Evolutionary conservation across 805 yeast species (phyloP).

Genomic region (Suhomyces sp.): DNA sequence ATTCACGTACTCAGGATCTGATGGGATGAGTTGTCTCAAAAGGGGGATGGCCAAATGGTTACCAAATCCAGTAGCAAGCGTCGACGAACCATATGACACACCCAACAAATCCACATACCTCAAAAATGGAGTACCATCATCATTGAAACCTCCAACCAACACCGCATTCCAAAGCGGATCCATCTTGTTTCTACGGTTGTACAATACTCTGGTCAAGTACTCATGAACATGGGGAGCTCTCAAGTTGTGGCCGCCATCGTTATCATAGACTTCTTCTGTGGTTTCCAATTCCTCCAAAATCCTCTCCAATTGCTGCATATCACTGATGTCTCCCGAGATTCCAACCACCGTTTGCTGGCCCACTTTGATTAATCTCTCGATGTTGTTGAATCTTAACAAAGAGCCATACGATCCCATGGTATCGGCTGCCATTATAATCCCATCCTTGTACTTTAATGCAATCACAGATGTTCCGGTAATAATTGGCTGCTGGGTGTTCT

Average conservation of each 20-base stretch:
- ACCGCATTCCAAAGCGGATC: constrained; percentile 95
- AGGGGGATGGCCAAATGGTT: constrained; percentile 91
- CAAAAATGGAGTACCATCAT: constrained; percentile 61
- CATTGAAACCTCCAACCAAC: constrained; percentile 85
- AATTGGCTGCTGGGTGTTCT: constrained; percentile 91
- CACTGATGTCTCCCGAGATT: constrained; percentile 90
- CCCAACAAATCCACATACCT: constrained; percentile 90
- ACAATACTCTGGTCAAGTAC: constrained; percentile 79
- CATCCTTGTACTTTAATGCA: constrained; percentile 85
- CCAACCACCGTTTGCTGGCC: constrained; percentile 90
- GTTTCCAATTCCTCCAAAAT: constrained; percentile 71
- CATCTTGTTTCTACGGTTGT: constrained; percentile 86
- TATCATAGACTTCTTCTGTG: constrained; percentile 75
- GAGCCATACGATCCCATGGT: constrained; percentile 92
- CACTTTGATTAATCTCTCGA: constrained; percentile 80
- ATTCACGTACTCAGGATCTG: constrained; percentile 69
- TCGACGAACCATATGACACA: constrained; percentile 81
- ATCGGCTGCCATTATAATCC: constrained; percentile 94
- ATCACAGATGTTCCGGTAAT: constrained; percentile 96
- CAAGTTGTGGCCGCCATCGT: constrained; percentile 54
- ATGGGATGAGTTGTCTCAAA: constrained; percentile 77
- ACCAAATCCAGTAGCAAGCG: constrained; percentile 95
- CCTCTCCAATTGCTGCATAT: constrained; percentile 79
- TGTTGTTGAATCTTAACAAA: constrained; percentile 76
- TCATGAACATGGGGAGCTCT: constrained; percentile 88